Evolutionary conservation across 768 basidiomycete species (phyloP).

Genomic region (Cantharellus anzutake): DNA sequence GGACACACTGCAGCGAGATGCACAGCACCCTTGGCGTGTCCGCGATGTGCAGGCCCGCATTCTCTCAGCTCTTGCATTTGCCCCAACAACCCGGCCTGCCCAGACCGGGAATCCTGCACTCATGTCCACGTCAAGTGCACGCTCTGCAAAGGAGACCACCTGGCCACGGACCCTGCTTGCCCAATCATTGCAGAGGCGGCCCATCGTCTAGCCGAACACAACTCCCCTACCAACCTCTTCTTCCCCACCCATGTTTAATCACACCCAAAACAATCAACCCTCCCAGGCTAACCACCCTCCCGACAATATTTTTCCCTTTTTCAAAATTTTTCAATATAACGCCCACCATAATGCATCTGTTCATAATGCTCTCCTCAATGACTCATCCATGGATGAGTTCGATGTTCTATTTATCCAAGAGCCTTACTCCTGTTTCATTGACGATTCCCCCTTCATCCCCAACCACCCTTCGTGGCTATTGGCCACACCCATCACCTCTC

Average conservation of each 20-base stretch:
- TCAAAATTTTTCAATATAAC: not conserved
- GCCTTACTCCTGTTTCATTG: not conserved
- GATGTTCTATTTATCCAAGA: conserved; percentile 5
- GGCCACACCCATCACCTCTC: not conserved
- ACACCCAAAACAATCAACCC: not conserved
- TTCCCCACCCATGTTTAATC: not conserved
- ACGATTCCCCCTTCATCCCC: not conserved
- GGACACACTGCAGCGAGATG: conserved; percentile 5
- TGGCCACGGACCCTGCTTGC: not conserved
- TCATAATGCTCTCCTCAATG: not conserved
- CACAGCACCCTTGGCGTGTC: not conserved
- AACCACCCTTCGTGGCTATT: not conserved
- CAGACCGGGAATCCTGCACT: not conserved
- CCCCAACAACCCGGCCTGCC: not conserved
- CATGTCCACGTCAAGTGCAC: not conserved
- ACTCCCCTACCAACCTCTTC: not conserved
- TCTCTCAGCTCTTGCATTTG: not conserved
- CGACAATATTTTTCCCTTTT: not conserved
- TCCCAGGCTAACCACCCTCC: not conserved
- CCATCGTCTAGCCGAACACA: not conserved
- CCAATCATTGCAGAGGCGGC: not conserved
- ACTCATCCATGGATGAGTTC: not conserved
- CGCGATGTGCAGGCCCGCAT: not conserved
- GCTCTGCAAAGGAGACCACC: conserved; percentile 3
- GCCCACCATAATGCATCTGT: not conserved